phyloP scores from a whole-genome alignment of 345 rosid genomes.

The Eucalyptus dawsonii region DNA sequence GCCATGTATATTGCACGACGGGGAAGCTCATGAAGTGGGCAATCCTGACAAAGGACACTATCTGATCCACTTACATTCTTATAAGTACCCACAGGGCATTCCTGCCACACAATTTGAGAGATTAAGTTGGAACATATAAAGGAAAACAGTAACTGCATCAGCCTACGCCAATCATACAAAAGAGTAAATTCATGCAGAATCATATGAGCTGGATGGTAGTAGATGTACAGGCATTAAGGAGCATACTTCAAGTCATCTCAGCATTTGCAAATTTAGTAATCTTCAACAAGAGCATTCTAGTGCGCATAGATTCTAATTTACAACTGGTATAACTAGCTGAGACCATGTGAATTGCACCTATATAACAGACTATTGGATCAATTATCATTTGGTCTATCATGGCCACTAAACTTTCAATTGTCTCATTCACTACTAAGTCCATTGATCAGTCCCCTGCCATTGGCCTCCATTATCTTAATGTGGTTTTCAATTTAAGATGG shows the following conservation, averaged over 20 bases:
- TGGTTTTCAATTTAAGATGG: neutral
- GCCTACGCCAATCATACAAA: neutral
- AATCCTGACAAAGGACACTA: conserved; percentile 44
- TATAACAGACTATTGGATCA: neutral
- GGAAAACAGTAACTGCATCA: neutral
- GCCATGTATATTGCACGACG: conserved; percentile 48
- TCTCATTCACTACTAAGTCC: neutral
- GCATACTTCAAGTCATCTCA: neutral
- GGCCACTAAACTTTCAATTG: neutral
- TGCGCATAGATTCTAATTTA: neutral
- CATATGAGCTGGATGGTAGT: neutral
- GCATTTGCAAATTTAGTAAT: neutral
- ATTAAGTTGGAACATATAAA: neutral
- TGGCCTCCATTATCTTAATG: neutral
- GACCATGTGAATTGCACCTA: neutral
- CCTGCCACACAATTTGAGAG: conserved; percentile 30
- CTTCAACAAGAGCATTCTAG: neutral
- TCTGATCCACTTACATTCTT: conserved; percentile 80
- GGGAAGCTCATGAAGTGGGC: conserved; percentile 66
- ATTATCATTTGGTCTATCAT: neutral
- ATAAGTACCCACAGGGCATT: conserved; percentile 88
- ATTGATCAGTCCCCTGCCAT: neutral
- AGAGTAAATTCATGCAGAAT: neutral
- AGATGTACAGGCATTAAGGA: neutral
- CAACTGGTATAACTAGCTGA: neutral